These are phyloP conservation scores for Cucurbita pepo DNA, from an alignment of 306 rosid species.

Conservation along the genomic window DNA sequence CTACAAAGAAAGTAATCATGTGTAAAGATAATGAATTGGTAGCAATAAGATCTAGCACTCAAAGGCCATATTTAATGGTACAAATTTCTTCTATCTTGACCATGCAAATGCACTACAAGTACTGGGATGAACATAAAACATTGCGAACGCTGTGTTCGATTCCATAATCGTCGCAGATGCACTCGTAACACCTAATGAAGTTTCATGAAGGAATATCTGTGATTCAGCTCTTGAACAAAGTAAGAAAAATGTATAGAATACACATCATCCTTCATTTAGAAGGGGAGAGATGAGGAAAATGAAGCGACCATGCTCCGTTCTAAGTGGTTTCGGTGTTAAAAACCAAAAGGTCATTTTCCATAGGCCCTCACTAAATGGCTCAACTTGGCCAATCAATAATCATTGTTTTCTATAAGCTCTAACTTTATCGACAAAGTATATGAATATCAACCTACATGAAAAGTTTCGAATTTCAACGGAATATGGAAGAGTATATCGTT, in stretches of 20 bases:
- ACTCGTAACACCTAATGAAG: background rate
- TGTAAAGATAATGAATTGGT: background rate
- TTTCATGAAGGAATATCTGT: background rate
- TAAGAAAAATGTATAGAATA: background rate
- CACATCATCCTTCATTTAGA: background rate
- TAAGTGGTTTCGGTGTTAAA: background rate
- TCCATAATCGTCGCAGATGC: background rate
- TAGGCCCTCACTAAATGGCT: background rate
- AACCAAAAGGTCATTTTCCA: background rate
- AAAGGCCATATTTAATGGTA: background rate
- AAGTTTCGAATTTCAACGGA: background rate
- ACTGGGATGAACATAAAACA: background rate
- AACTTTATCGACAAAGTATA: background rate
- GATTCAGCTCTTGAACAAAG: background rate
- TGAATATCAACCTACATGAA: background rate
- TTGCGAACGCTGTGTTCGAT: background rate
- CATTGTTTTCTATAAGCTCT: background rate
- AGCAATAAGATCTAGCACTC: background rate
- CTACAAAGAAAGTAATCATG: conserved; percentile 23
- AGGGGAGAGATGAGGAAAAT: background rate
- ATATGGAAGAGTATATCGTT: background rate
- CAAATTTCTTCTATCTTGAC: background rate
- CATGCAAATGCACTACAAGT: background rate
- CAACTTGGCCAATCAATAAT: background rate
- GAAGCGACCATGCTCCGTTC: background rate